phyloP scores from a whole-genome alignment of 768 basidiomycete genomes.

The Leucosporidium creatinivorum region DNA sequence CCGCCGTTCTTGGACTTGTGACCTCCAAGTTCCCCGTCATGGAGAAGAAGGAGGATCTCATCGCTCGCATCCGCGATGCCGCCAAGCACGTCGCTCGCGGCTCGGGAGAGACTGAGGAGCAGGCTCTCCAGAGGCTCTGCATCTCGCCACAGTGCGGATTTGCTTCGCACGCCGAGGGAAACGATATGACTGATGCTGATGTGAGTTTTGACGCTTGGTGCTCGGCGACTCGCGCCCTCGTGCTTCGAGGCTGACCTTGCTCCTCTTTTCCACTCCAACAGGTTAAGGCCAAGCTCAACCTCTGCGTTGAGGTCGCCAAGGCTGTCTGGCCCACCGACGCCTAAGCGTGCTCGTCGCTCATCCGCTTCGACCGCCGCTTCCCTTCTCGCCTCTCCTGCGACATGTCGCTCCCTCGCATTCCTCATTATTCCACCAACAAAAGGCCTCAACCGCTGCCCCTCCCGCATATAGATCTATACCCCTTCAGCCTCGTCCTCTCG shows the following conservation, averaged over 20 bases:
- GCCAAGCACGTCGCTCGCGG: constrained; percentile 50
- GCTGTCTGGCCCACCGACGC: constrained; percentile 17
- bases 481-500: no score
- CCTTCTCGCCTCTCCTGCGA: no score
- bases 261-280: neutral
- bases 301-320: constrained; percentile 15
- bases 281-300: constrained; percentile 30
- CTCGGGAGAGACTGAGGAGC: constrained; percentile 46
- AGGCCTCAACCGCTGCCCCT: no score
- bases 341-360: neutral
- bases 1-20: constrained; percentile 37
- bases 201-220: neutral
- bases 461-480: no score
- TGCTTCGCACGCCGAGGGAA: constrained; percentile 55
- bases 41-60: constrained; percentile 50
- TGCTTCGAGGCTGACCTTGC: no score
- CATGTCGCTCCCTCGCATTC: no score
- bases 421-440: no score
- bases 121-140: constrained; percentile 51
- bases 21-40: constrained; percentile 44
- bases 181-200: constrained; percentile 45
- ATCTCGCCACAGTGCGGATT: constrained; percentile 62
- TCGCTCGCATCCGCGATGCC: constrained; percentile 52
- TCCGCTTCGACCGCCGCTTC: no score
- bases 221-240: no score